Evolutionary conservation across 2,329 filamentous ascomycete genomes (phyloP).

Genomic region (Fusarium scirpi): DNA sequence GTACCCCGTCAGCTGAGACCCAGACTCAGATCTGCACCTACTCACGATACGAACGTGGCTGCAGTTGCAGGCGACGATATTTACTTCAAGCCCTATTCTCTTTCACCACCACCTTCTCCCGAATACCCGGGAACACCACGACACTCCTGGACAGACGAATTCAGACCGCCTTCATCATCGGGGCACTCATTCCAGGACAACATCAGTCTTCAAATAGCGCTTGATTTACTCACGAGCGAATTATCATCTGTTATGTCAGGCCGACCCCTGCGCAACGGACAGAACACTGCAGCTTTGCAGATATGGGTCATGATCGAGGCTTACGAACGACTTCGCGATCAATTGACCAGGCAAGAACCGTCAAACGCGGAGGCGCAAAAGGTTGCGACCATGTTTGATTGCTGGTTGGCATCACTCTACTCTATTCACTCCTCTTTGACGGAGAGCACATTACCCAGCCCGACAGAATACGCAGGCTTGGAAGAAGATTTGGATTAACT

Average conservation of each 20-base stretch:
- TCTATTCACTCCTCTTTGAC: conserved; percentile 56
- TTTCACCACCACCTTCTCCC: conserved; percentile 53
- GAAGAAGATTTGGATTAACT: conserved; percentile 44
- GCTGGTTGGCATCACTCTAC: conserved; percentile 64
- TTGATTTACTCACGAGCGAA: conserved; percentile 64
- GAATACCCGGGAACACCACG: conserved; percentile 34
- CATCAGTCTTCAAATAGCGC: conserved; percentile 62
- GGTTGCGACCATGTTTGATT: conserved; percentile 58
- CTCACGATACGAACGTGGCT: conserved; percentile 61
- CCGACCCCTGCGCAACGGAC: conserved; percentile 38
- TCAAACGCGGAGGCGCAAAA: conserved; percentile 49
- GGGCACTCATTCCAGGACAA: conserved; percentile 48
- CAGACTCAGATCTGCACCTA: conserved; percentile 51
- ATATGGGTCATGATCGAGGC: conserved; percentile 70
- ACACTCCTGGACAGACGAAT: conserved; percentile 22
- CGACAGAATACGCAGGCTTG: conserved; percentile 49
- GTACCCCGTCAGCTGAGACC: conserved; percentile 32
- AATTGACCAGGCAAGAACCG: conserved; percentile 54
- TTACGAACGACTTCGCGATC: conserved; percentile 65
- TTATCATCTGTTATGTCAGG: conserved; percentile 58
- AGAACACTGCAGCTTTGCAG: conserved; percentile 61
- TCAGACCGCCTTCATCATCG: conserved; percentile 29
- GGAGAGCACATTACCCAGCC: conserved; percentile 39
- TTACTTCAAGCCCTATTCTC: conserved; percentile 60
- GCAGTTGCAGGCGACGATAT: conserved; percentile 61